phyloP scores from a whole-genome alignment of 176 grass and related monocot species.

The Oryza longistaminata region DNA sequence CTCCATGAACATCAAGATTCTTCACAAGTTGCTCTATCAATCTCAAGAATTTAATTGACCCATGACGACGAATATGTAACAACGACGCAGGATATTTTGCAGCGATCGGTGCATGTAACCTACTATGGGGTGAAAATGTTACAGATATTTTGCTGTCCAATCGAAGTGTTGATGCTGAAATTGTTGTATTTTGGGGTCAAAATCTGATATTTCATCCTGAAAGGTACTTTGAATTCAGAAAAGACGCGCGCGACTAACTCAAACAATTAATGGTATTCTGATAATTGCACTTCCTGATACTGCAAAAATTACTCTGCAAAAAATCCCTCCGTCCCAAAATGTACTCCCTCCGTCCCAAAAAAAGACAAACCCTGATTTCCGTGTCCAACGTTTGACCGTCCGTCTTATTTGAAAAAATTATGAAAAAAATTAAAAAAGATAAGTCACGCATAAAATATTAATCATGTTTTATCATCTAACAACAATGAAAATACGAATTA shows the following conservation, averaged over 20 bases:
- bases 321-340: too few species aligned
- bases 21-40: neutral
- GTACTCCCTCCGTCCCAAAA: too few species aligned
- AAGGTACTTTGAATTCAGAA: neutral
- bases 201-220: neutral
- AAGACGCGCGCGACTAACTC: neutral
- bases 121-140: neutral
- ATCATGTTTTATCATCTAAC: too few species aligned
- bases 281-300: neutral
- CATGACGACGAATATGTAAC: conserved; percentile 11
- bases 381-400: too few species aligned
- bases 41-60: neutral
- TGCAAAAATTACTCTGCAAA: too few species aligned
- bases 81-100: conserved; percentile 24
- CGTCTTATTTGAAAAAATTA: too few species aligned
- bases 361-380: too few species aligned
- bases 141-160: neutral
- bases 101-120: neutral
- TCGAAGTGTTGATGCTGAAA: neutral
- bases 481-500: too few species aligned
- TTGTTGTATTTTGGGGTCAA: neutral
- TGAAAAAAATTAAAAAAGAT: too few species aligned
- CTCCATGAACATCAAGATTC: neutral
- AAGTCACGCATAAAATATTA: too few species aligned
- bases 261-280: too few species aligned